phyloP scores from a whole-genome alignment of 495 filamentous ascomycete species.

The Penicillium cataractarum region DNA sequence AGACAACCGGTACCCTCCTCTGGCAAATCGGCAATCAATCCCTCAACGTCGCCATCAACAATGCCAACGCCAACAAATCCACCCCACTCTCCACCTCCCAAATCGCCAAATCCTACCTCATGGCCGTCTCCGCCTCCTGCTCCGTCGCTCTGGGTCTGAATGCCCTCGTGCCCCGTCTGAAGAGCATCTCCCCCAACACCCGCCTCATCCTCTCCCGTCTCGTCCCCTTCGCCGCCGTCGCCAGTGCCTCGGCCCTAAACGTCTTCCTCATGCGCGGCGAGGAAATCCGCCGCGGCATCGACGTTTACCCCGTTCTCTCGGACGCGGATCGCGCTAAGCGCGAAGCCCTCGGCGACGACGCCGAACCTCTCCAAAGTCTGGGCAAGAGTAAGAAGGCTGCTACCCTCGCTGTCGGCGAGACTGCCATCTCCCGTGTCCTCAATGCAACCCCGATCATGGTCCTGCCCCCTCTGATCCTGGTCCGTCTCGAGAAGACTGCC shows the following conservation, averaged over 20 bases:
- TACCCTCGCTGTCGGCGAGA: slow-evolving; percentile 86
- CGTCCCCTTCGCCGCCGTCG: slow-evolving; percentile 94
- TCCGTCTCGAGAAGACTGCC: slow-evolving; percentile 74
- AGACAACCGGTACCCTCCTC: slow-evolving; percentile 85
- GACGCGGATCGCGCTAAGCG: slow-evolving; percentile 46
- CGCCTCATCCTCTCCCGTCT: slow-evolving; percentile 75
- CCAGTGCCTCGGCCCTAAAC: slow-evolving; percentile 85
- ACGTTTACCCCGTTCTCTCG: slow-evolving; percentile 79
- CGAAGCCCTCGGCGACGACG: slow-evolving; percentile 54
- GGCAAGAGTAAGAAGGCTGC: slow-evolving; percentile 90
- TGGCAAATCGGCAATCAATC: slow-evolving; percentile 98
- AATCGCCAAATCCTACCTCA: slow-evolving; percentile 84
- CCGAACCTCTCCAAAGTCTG: slow-evolving; percentile 60
- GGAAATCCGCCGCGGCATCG: slow-evolving; percentile 90
- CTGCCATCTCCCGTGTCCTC: slow-evolving; percentile 82
- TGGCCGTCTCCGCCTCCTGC: slow-evolving; percentile 91
- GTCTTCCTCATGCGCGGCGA: slow-evolving; percentile 97
- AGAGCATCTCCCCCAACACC: slow-evolving; percentile 70
- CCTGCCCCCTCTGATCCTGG: slow-evolving; percentile 79
- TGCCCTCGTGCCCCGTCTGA: slow-evolving; percentile 81
- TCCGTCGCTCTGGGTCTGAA: slow-evolving; percentile 93
- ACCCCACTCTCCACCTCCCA: slow-evolving; percentile 78
- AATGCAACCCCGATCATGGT: slow-evolving; percentile 98
- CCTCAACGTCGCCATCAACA: slow-evolving; percentile 97
- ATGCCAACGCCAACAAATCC: slow-evolving; percentile 95